These are phyloP conservation scores for Podospora tetraspora DNA, from an alignment of 495 filamentous ascomycete genomes.

Conservation along the genomic window DNA sequence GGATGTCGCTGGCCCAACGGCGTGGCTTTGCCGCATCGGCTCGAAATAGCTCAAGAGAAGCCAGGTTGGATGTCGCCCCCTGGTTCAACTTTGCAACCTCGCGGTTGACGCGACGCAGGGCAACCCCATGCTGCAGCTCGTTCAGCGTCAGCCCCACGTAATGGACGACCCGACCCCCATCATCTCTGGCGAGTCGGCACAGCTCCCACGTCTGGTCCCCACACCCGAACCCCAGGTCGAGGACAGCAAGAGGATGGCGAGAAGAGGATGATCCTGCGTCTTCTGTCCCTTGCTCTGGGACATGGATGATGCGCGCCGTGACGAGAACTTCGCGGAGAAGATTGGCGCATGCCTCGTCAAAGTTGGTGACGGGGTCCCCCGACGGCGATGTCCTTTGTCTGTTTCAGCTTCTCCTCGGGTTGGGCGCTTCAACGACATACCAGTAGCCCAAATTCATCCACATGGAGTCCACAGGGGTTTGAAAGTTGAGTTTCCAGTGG, in stretches of 20 bases:
- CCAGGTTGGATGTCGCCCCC: background rate
- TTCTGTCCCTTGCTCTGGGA: background rate
- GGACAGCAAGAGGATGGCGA: background rate
- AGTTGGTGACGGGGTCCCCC: background rate
- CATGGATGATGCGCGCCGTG: no score
- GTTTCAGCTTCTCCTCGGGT: background rate
- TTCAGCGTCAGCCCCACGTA: constrained; percentile 2
- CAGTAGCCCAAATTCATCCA: constrained; percentile 41
- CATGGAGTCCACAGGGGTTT: constrained; percentile 25
- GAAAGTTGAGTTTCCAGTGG: constrained; percentile 24
- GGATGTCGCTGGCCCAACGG: background rate
- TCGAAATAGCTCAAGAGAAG: background rate
- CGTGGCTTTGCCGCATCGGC: constrained; percentile 1
- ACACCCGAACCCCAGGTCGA: constrained; percentile 1
- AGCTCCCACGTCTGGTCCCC: constrained; percentile 2
- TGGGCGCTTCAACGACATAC: constrained; percentile 1
- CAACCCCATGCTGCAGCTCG: background rate
- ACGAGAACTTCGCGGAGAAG: background rate
- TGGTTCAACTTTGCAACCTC: background rate
- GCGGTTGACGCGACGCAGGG: background rate
- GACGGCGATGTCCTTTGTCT: background rate
- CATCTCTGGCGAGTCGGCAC: background rate
- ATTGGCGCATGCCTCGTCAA: constrained; percentile 8
- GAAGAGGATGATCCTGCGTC: background rate
- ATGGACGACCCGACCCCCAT: background rate